A percentile compares a stretch with the other conserved stretches of the same genome.
Evolutionary conservation across 192 early-diverging fungal species (phyloP).

Genomic region (Dissophora ornata): DNA sequence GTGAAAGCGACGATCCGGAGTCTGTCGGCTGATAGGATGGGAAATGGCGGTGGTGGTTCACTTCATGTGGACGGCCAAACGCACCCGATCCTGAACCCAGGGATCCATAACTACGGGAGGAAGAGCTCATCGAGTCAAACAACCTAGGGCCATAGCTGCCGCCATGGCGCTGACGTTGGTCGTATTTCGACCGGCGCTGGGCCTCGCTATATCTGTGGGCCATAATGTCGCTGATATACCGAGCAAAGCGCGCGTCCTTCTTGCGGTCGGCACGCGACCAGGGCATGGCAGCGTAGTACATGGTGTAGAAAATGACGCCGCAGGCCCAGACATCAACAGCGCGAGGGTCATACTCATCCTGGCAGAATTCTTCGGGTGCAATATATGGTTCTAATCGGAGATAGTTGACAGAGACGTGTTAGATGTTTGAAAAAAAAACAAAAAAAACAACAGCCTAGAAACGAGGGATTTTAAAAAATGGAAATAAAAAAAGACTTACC

Average conservation of each 20-base stretch:
- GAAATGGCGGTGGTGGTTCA: constrained; percentile 13
- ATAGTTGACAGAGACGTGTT: neutral
- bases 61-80: constrained; percentile 11
- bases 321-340: constrained; percentile 60
- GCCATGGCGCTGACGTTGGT: constrained; percentile 6
- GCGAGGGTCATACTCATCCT: constrained; percentile 77
- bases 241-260: constrained; percentile 26
- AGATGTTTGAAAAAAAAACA: neutral
- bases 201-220: constrained; percentile 20
- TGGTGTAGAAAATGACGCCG: constrained; percentile 43
- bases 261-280: constrained; percentile 47
- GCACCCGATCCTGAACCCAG: neutral
- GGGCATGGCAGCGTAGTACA: constrained; percentile 50
- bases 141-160: too few species aligned
- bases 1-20: too few species aligned
- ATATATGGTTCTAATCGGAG: constrained; percentile 76
- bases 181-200: constrained; percentile 18
- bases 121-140: too few species aligned
- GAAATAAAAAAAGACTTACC: constrained; percentile 39
- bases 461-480: constrained; percentile 58
- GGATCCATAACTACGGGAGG: too few species aligned
- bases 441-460: constrained; percentile 41
- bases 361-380: constrained; percentile 77
- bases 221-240: constrained; percentile 26
- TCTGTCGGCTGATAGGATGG: constrained; percentile 11